A percentile compares a stretch with the other conserved stretches of the same genome.
Evolutionary conservation across 2,329 filamentous ascomycete species (phyloP).

Genomic region (Phialocephala subalpina): DNA sequence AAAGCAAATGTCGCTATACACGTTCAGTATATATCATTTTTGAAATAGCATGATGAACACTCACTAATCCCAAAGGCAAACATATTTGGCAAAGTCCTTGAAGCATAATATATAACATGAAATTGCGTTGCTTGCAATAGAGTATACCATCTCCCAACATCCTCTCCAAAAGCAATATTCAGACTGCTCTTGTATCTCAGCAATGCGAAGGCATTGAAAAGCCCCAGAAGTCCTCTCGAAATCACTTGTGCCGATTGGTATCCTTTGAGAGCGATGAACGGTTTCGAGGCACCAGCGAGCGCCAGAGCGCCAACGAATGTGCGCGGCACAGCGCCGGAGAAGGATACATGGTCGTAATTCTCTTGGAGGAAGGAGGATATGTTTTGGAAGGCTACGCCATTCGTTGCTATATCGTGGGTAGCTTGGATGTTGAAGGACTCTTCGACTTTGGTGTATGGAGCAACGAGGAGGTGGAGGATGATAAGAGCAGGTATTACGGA

Average conservation of each 20-base stretch:
- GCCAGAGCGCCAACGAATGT: constrained; percentile 86
- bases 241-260: constrained; percentile 65
- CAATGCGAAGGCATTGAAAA: constrained; percentile 76
- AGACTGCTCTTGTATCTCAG: constrained; percentile 71
- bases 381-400: constrained; percentile 74
- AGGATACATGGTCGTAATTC: constrained; percentile 88
- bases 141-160: constrained; percentile 80
- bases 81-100: constrained; percentile 93
- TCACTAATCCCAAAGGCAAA: constrained; percentile 89
- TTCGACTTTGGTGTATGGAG: constrained; percentile 97
- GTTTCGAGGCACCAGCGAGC: constrained; percentile 76
- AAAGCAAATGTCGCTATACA: constrained; percentile 70
- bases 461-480: constrained; percentile 72
- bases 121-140: constrained; percentile 85
- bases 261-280: constrained; percentile 64
- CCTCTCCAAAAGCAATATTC: constrained; percentile 70
- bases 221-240: constrained; percentile 79
- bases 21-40: constrained; percentile 20
- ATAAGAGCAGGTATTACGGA: constrained; percentile 69
- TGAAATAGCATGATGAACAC: constrained; percentile 43
- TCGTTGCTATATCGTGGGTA: constrained; percentile 84
- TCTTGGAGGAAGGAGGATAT: constrained; percentile 60
- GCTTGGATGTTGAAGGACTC: constrained; percentile 99
- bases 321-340: constrained; percentile 89
- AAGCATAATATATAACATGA: constrained; percentile 91